Base-by-base conservation (phyloP, 2,329 filamentous ascomycete genomes). In the Trichoderma semiorbis region DNA sequence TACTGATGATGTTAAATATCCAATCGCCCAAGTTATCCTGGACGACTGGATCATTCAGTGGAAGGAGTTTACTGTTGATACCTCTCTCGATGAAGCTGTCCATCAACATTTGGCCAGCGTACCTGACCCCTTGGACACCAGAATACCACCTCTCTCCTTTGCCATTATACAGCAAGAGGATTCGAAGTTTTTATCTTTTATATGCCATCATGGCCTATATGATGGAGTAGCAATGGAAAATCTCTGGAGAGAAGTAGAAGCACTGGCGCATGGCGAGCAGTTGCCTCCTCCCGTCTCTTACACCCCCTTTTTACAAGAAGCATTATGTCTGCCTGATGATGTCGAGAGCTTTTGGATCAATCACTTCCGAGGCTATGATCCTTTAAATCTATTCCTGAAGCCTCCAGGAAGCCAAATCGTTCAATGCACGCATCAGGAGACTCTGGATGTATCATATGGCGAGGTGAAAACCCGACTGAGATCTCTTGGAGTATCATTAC, bases 181-280 rank as follows among this genome's bases (percentile, higher is more conserved):
- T 0, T 77, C 73, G 0, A 65, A 72, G 0, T 85, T 85, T 57
- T 76, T 86, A 1, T 90, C 83, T 0, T 86, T 86, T 63, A 79
- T 84, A 47, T 90, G 84, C 75, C 94, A 97, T 76, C 95, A 98
- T 81, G 93, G 93, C 2, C 83, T 97, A 0, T 97, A 97, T 76
- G 95, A 98, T 80, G 95, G 92, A 0, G 89, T 92, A 43, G 93
- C 94, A 0, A 91, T 97, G 77, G 83, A 86, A 1, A 84, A 85
- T 10, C 83, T 98, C 0, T 85, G 95, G 28, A 80, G 87, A 0
- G 94, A 97, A 76, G 83, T 97, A 1, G 90, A 96, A 76, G 78
- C 83, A 2, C 74, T 88, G 3, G 89, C 91, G 39, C 73, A 79
- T 1, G 86, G 84, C 0, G 67, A 80, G 0, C 8, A 75, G 0